phyloP scores from a whole-genome alignment of 164 flowering plant species.

The Pachysandra terminalis region DNA sequence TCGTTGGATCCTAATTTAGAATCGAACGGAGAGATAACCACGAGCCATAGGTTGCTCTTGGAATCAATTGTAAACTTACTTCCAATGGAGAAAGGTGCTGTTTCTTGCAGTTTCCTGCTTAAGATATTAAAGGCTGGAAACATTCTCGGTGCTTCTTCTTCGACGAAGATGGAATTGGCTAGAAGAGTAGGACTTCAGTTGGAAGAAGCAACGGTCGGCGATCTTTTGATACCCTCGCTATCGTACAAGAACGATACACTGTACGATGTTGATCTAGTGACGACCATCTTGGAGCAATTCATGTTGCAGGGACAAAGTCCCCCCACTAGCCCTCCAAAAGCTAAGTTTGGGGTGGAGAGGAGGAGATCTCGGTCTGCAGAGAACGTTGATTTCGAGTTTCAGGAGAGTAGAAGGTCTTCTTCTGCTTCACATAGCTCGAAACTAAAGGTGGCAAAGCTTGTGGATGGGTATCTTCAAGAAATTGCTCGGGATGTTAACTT shows the following conservation, averaged over 20 bases:
- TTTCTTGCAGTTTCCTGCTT: slow-evolving; percentile 71
- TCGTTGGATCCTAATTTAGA: slow-evolving; percentile 39
- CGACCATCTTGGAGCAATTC: slow-evolving; percentile 78
- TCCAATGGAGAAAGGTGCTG: slow-evolving; percentile 78
- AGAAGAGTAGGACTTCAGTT: slow-evolving; percentile 76
- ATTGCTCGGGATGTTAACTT: slow-evolving; percentile 68
- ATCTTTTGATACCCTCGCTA: slow-evolving; percentile 71
- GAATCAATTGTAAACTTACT: slow-evolving; percentile 84
- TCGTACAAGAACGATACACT: slow-evolving; percentile 33
- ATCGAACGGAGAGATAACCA: slow-evolving; percentile 29
- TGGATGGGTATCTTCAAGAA: slow-evolving; percentile 82
- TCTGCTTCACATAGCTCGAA: slow-evolving; percentile 86
- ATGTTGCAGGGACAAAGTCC: slow-evolving; percentile 85
- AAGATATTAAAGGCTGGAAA: slow-evolving; percentile 78
- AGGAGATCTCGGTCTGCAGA: slow-evolving; percentile 85
- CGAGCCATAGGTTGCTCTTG: slow-evolving; percentile 59
- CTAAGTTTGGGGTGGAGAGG: slow-evolving; percentile 44
- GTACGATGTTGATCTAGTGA: slow-evolving; percentile 76
- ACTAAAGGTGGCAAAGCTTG: slow-evolving; percentile 83
- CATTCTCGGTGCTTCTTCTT: slow-evolving; percentile 62
- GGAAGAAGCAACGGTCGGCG: slow-evolving; percentile 78
- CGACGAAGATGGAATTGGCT: slow-evolving; percentile 76
- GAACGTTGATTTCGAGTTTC: slow-evolving; percentile 63
- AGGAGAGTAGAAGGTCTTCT: slow-evolving; percentile 79
- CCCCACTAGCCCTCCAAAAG: slow-evolving; percentile 68